Evolutionary conservation across 257 asterid genomes (phyloP), one percentile per base, ranked within the genome.

Genomic region (Mitragyna speciosa): DNA sequence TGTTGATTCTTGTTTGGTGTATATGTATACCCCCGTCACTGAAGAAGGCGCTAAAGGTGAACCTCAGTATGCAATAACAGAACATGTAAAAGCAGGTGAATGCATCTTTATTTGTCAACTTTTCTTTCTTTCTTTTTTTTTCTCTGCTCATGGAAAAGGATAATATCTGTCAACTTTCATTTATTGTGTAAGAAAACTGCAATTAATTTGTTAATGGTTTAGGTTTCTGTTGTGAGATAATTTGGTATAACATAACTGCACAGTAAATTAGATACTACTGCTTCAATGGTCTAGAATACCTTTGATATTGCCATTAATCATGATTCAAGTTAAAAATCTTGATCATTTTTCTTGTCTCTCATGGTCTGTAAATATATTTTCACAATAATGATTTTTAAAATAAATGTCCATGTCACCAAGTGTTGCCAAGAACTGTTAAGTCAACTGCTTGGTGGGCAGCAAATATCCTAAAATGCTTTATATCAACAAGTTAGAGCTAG

Each of bases 21-120:
- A 88, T 82, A 96, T 96, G 99, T 94, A 91, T 84, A 96, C 99
- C 75, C 97, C 98, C 78, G 97, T 93, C 66, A 92, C 98, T 69
- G 94, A 90, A 85, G 98, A 92, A 87, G 94, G 97, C 86, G 87
- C 90, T 85, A 96, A 96, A 89, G 99, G 99, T 84, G 99, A 96
- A 87, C 95, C 98, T 84, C 97, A 96, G 65, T 94, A 91, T 89
- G 97, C 97, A 56, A 94, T 93, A 86, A 92, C 99, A 8, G 99
- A 96, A 83, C 88, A 89, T 84, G 90, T 96, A 80, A 96, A 94
- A 90, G 94, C 99, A 84, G 99, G 99, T 96, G 70, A 11, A 71
- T 12, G 24, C 30, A 72, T 72, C 69, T 79, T 72, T 72, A 47
- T 63, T n/a, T 43, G 41, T 36, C 41, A 36, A 36, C 41, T 36